These are phyloP conservation scores for Exidia glandulosa DNA, from an alignment of 768 basidiomycete species.

Conservation along the genomic window DNA sequence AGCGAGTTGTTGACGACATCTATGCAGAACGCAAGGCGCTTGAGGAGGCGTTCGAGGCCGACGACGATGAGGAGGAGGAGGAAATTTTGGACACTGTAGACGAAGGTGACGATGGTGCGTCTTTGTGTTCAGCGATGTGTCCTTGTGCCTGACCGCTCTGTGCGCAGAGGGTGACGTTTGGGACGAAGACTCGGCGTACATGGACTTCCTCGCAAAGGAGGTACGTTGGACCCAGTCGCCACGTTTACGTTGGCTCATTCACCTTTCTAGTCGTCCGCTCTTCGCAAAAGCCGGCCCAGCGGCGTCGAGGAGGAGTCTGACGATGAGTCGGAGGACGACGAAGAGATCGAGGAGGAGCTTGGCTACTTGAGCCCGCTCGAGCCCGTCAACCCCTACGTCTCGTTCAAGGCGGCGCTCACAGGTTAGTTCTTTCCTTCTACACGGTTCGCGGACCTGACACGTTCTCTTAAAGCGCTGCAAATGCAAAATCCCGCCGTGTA, in stretches of 20 bases:
- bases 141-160: background rate
- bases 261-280: conserved; percentile 49
- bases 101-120: conserved; percentile 46
- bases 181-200: conserved; percentile 82
- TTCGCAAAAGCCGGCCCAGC: conserved; percentile 50
- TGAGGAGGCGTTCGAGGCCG: conserved; percentile 19
- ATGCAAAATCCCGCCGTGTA: conserved; percentile 56
- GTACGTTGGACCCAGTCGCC: conserved; percentile 24
- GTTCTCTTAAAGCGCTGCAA: conserved; percentile 49
- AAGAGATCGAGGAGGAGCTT: conserved; percentile 68
- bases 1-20: background rate
- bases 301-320: conserved; percentile 31
- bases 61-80: conserved; percentile 26
- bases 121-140: conserved; percentile 19
- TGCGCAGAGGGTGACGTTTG: conserved; percentile 71
- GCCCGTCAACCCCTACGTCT: conserved; percentile 59
- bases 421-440: conserved; percentile 31
- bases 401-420: conserved; percentile 70
- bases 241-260: background rate
- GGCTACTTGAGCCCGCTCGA: conserved; percentile 81
- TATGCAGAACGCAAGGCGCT: conserved; percentile 46
- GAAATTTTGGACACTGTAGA: conserved; percentile 48
- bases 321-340: conserved; percentile 30
- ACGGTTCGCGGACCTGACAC: conserved; percentile 2
- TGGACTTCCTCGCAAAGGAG: conserved; percentile 78